A percentile compares a stretch with the other conserved stretches of the same genome.
phyloP scores from a whole-genome alignment of 2,329 filamentous ascomycete genomes.

The Allantophomopsis cytisporea region DNA sequence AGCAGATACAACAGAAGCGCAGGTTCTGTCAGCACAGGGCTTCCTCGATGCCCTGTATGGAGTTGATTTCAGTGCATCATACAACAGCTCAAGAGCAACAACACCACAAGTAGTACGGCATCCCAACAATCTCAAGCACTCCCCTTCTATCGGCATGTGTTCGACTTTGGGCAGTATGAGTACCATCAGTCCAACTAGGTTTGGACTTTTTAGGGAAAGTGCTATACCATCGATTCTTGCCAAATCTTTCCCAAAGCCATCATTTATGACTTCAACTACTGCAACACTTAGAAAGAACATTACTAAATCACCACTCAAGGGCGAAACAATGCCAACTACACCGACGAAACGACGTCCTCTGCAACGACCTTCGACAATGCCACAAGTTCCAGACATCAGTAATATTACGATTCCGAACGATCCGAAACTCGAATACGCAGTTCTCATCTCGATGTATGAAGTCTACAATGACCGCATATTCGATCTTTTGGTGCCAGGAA shows the following conservation, averaged over 20 bases:
- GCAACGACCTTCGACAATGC: constrained; percentile 56
- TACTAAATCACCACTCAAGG: constrained; percentile 29
- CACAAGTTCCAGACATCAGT: constrained; percentile 62
- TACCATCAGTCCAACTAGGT: constrained; percentile 15
- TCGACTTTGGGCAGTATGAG: constrained; percentile 8
- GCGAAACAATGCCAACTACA: constrained; percentile 32
- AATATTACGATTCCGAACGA: constrained; percentile 55
- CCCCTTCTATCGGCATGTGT: not conserved
- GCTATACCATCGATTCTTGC: constrained; percentile 4
- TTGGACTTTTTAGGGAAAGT: constrained; percentile 10
- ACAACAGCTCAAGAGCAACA: constrained; percentile 48
- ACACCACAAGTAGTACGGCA: constrained; percentile 56
- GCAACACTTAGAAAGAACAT: constrained; percentile 17
- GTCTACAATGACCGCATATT: constrained; percentile 98
- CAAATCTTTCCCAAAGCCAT: constrained; percentile 5
- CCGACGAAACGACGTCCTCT: constrained; percentile 44
- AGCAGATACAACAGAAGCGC: constrained; percentile 71
- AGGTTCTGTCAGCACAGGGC: constrained; percentile 56
- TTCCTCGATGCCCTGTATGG: constrained; percentile 72
- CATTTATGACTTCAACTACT: constrained; percentile 16
- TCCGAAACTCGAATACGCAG: constrained; percentile 63
- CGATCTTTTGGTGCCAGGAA: constrained; percentile 63
- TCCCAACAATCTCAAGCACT: constrained; percentile 8
- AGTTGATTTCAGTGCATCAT: constrained; percentile 43
- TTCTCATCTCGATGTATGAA: constrained; percentile 95